Percentiles rank a stretch among this genome's conserved stretches.
Evolutionary conservation across 805 yeast genomes (phyloP).

Genomic region (Cyberlindnera veronae): DNA sequence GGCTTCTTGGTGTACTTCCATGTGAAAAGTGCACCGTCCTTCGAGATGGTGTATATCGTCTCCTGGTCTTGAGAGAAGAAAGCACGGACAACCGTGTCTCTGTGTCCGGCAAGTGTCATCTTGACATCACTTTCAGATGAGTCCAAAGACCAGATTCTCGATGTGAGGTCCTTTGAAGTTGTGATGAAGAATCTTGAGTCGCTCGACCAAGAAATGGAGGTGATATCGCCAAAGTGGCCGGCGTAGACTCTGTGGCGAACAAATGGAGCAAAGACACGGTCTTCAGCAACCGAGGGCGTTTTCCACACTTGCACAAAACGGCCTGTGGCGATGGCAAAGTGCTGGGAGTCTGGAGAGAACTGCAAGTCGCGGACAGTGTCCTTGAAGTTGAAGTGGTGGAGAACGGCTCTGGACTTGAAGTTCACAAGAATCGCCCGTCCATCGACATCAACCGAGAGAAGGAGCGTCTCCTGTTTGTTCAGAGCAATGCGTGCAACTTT

Average conservation of each 20-base stretch:
- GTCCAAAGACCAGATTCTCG: constrained; percentile 75
- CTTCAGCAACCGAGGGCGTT: constrained; percentile 77
- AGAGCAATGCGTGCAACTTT: constrained; percentile 76
- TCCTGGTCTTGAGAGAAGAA: constrained; percentile 89
- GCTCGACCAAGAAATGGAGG: constrained; percentile 79
- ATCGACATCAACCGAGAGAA: constrained; percentile 82
- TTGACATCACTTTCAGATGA: constrained; percentile 72
- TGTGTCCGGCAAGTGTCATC: constrained; percentile 86
- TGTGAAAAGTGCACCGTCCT: constrained; percentile 89
- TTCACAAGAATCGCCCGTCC: constrained; percentile 93
- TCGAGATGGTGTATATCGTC: constrained; percentile 83
- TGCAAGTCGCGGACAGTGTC: constrained; percentile 69
- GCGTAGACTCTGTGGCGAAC: constrained; percentile 86
- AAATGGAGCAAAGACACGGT: constrained; percentile 94
- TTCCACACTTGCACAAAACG: constrained; percentile 90
- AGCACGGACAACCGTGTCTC: constrained; percentile 83
- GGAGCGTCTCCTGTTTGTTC: constrained; percentile 74
- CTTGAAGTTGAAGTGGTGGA: constrained; percentile 92
- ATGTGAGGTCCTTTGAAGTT: constrained; percentile 85
- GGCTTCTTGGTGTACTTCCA: constrained; percentile 81
- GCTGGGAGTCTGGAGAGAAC: constrained; percentile 85
- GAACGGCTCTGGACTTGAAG: constrained; percentile 73
- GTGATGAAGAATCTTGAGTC: constrained; percentile 88
- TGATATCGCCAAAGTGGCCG: constrained; percentile 85
- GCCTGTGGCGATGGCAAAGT: constrained; percentile 82